A percentile compares a stretch with the other conserved stretches of the same genome.
These are phyloP conservation scores for Clavaria fumosa DNA, from an alignment of 768 basidiomycete genomes.

Conservation along the genomic window DNA sequence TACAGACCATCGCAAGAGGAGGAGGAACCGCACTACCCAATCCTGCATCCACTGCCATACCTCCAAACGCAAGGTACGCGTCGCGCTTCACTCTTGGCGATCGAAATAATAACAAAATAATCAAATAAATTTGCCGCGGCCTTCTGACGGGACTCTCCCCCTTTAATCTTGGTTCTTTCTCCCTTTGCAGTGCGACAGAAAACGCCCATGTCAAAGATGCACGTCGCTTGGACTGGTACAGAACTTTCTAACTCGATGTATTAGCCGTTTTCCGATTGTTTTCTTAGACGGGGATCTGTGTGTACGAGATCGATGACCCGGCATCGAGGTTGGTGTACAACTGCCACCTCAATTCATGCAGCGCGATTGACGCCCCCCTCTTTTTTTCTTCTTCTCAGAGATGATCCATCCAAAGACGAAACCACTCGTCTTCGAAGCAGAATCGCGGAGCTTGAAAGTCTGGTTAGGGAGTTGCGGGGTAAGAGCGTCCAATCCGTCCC, in stretches of 20 bases:
- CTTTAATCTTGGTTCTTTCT: constrained; percentile 7
- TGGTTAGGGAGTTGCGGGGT: constrained; percentile 82
- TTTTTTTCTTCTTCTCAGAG: constrained; percentile 29
- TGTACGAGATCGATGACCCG: constrained; percentile 89
- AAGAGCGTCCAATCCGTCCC: constrained; percentile 8
- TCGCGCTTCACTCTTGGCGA: no score
- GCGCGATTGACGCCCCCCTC: no score
- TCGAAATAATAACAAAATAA: no score
- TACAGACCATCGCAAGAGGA: constrained; percentile 63
- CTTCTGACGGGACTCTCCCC: constrained; percentile 1
- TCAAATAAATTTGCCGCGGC: no score
- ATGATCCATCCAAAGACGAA: constrained; percentile 81
- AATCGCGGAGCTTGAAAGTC: constrained; percentile 85
- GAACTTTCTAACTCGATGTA: neutral
- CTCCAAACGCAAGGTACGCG: constrained; percentile 74
- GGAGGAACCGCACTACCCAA: constrained; percentile 85
- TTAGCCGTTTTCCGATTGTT: constrained; percentile 1
- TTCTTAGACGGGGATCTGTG: constrained; percentile 76
- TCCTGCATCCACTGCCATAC: constrained; percentile 85
- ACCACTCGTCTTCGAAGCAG: constrained; percentile 71
- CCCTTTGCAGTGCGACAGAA: constrained; percentile 63
- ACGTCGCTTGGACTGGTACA: constrained; percentile 74
- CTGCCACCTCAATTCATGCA: constrained; percentile 9
- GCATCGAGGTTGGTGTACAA: constrained; percentile 40
- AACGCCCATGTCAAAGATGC: constrained; percentile 81